Evolutionary conservation across 1,284 basidiomycete species (phyloP), one percentile per base, ranked within the genome.

Genomic region (Erythrobasidium hasegawianum): DNA sequence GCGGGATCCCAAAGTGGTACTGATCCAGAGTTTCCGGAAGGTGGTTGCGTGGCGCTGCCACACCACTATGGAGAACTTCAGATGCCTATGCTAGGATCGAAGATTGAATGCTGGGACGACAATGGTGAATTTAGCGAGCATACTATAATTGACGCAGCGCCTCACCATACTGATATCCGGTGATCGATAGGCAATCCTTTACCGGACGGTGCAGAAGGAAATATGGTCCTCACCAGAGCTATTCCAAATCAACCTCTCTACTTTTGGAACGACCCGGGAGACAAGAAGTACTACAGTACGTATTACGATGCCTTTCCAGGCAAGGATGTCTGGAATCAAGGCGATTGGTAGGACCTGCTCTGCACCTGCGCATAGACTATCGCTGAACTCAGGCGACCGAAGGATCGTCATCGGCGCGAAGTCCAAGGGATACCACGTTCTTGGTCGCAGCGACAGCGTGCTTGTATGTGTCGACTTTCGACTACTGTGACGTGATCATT

Each of bases 221-320:
- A 82, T 65, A 73, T 82, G 57, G 87, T 91, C 26, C 90, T 89
- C 74, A 76, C 82, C n/a, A 81, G 82, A 69, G 87, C 89, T 1
- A 92, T 92, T 80, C 89, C 89, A 40, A 90, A 87, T 73, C 87
- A 88, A 82, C 89, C 90, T 1, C 79, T 87, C 33, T 88, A 88
- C 1, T 91, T 92, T 77, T 93, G 89, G 89, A 56, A 78, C 58
- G 81, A 81, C 57, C 81, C 82, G 16, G 81, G 82, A 47, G 76
- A 81, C 69, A 78, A 77, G 66, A 81, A 88, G 71, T 89, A 86
- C 76, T 80, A 83, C 64, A 83, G 87, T 70, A 85, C 87, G 27
- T 92, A 92, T 78, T 89, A 88, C 76, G 81, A 85, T 64, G 85
- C 86, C 40, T 71, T 64, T 73, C 74, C 82, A 59, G 84, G 83